Base-by-base conservation (phyloP, 176 grass and related monocot genomes). In the Oryza glumipatula region DNA sequence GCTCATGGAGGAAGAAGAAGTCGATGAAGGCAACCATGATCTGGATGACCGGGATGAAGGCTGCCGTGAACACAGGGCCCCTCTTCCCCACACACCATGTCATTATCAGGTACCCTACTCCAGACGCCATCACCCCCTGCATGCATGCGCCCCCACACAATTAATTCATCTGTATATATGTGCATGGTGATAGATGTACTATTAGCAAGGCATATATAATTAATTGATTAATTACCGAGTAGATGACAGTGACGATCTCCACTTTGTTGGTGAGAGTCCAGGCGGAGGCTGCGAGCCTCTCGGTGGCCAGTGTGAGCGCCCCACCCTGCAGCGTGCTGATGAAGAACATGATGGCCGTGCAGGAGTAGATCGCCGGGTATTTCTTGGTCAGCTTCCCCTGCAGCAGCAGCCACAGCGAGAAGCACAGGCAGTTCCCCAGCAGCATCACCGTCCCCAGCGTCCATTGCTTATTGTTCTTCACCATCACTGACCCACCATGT, bases 71-170 rank as follows among this genome's bases (percentile, higher is more conserved):
- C n/a, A 98, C 88, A 3, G 95, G 88, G 3, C 95, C 95, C 71
- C 85, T 86, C 86, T 98, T 93, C 72, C 86, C 79, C 15, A 98
- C 91, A 19, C 93, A 95, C 95, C 93, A 98, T 9, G 95, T 93
- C 93, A 98, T 93, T 45, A 79, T 78, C 65, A 98, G 35, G 78
- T 90, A 93, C 4, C 91, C 91, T 3, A 76, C 79, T 65, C 83
- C 93, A 23, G 95, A 98, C 22, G 91, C 91, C 19, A 93, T 64
- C 11, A 95, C 85, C n/a, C 95, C 95, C 95, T 98, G 44, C 33
- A 80, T 38, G 16, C 51, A 54, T 3, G 47, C 49, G 3, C 14
- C 3, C 4, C 14, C 28, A 28, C 49, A 14, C 13, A 52, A 52
- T 51, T 32, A 32, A 32, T 32, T 26, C 26, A 26, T 26, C 26